Percentiles rank a stretch among this genome's conserved stretches.
Conservation (phyloP, 2,329 filamentous ascomycete species). For the Endocalyx cinctus region DNA sequence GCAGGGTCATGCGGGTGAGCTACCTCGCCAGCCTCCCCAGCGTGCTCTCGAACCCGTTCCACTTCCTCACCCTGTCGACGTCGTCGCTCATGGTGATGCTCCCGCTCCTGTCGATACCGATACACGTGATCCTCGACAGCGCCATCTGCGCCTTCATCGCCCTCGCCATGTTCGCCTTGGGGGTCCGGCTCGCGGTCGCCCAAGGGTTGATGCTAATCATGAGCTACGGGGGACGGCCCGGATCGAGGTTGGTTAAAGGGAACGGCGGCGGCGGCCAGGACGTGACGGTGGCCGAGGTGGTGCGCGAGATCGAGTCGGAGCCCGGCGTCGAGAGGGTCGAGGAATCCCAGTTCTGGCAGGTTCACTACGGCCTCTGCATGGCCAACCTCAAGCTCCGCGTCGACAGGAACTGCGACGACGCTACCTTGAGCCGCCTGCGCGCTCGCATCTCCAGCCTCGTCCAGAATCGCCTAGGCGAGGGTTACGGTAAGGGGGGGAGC, state of each 20-base stretch:
- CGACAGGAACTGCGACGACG: conserved; percentile 59
- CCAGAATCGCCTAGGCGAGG: conserved; percentile 80
- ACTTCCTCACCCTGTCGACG: conserved; percentile 88
- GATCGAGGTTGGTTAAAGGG: too few relatives aligned
- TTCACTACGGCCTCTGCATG: conserved; percentile 95
- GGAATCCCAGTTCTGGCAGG: conserved; percentile 96
- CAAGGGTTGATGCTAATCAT: conserved; percentile 94
- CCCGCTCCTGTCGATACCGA: conserved; percentile 73
- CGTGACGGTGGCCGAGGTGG: conserved; percentile 63
- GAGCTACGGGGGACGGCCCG: conserved; percentile 61
- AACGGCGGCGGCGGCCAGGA: conserved; percentile 29
- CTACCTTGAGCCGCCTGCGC: conserved; percentile 66
- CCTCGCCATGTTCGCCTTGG: conserved; percentile 81
- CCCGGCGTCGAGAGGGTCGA: conserved; percentile 72
- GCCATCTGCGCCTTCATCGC: conserved; percentile 78
- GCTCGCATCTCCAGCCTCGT: conserved; percentile 74
- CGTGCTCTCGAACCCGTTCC: conserved; percentile 89
- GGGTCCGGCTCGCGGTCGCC: conserved; percentile 75
- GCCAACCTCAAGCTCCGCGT: conserved; percentile 84
- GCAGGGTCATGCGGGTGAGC: conserved; percentile 82
- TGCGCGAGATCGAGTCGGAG: conserved; percentile 80
- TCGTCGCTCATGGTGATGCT: conserved; percentile 75
- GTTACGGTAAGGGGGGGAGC: conserved; percentile 73
- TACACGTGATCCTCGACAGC: conserved; percentile 80
- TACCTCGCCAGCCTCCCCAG: conserved; percentile 78